Evolutionary conservation across 495 filamentous ascomycete genomes (phyloP), one percentile per base, ranked within the genome.

Genomic region (Tuber brumale): DNA sequence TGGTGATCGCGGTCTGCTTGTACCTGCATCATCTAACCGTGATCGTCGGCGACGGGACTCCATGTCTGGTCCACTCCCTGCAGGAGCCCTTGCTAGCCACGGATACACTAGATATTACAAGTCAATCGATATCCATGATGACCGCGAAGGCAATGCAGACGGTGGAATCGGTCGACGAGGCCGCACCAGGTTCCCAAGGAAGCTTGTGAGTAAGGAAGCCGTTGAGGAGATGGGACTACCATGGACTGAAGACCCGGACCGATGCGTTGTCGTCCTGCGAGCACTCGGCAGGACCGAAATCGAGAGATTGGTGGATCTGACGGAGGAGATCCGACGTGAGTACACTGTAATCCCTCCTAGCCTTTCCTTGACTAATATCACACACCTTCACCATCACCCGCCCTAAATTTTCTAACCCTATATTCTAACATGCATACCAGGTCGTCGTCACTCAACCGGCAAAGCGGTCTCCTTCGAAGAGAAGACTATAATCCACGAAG

Each of bases 261-360:
- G 81, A 19, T 70, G 76, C 41, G 37, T 83, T 41, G 75, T 83
- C 44, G 75, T 83, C 21, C 31, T 81, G 10, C 80, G 76, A 70
- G 82, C 82, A 42, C 79, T 83, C 1, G 61, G 69, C 21, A 79
- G 75, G 51, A 76, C 75, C 19, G 79, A 83, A 45, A 83, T 83
- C 42, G 77, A 80, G 23, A 74, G 61, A 51, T 78, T 83, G 75
- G 81, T 83, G 70, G 81, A 82, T 75, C 76, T 81, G 69, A 81
- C 82, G 18, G 75, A 73, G 57, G 74, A 83, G 76, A 77, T 83
- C 69, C 82, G 76, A 83, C 79, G 82, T 83, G 81, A 79, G 82
- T 83, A 66, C 69, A 82, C 80, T 80, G 80, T 82, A 82, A 66
- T 79, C 79, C 79, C 80, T 76, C 76, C 51, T 76, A 66, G 71